Percentiles rank a stretch among this genome's conserved stretches.
Conservation (phyloP, 345 rosid species). For the Salix exigua region DNA sequence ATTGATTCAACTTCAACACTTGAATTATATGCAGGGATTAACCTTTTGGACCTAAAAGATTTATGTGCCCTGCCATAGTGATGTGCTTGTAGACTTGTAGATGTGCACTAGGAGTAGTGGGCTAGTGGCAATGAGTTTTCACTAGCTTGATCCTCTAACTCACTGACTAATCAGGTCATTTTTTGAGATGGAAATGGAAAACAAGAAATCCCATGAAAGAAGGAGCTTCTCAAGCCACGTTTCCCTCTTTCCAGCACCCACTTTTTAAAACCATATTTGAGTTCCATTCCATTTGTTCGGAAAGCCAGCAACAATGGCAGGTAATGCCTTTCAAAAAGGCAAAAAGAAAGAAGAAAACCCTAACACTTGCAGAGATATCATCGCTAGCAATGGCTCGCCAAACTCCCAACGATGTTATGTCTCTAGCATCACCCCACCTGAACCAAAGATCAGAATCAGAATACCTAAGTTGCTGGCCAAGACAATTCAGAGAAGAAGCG, state of each 20-base stretch:
- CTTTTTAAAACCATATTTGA: background rate
- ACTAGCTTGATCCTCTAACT: background rate
- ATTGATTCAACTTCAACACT: background rate
- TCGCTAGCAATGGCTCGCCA: background rate
- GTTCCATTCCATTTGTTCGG: background rate
- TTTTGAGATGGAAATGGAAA: background rate
- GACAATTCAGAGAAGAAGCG: conserved; percentile 15
- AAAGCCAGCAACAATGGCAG: conserved; percentile 4
- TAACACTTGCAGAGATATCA: background rate
- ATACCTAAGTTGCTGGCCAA: conserved; percentile 27
- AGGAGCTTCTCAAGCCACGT: conserved; percentile 19
- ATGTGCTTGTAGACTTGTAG: background rate
- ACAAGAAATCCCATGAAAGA: conserved; percentile 11
- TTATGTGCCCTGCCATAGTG: background rate
- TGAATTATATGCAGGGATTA: background rate
- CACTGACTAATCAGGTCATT: background rate
- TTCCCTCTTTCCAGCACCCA: background rate
- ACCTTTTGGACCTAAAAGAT: background rate
- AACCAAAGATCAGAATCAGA: conserved; percentile 28
- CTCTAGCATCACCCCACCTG: conserved; percentile 9
- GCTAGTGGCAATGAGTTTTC: background rate
- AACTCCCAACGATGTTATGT: conserved; percentile 6
- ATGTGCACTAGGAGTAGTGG: background rate
- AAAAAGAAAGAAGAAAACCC: background rate
- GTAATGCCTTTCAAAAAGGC: background rate